Percentiles rank a stretch among this genome's conserved stretches.
These are phyloP conservation scores for Bonia amplexicaulis DNA, from an alignment of 176 grass and related monocot species.

Conservation along the genomic window DNA sequence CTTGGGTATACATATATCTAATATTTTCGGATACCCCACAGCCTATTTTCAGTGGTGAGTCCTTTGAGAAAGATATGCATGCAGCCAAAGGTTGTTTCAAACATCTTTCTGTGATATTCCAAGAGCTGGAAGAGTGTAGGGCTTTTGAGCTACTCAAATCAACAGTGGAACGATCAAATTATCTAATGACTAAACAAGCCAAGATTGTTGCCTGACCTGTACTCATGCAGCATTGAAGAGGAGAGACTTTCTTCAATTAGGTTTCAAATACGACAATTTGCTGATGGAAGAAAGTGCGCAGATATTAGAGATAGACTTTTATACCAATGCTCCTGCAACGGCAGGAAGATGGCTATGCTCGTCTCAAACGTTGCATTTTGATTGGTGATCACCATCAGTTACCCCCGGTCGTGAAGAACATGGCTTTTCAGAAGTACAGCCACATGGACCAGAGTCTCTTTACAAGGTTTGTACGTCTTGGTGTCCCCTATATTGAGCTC, in stretches of 20 bases:
- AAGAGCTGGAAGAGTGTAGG: constrained; percentile 97
- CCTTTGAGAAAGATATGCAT: constrained; percentile 91
- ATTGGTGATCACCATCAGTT: constrained; percentile 98
- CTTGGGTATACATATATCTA: no score
- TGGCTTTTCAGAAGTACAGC: constrained; percentile 99
- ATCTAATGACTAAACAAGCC: constrained; percentile 97
- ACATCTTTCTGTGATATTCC: constrained; percentile 91
- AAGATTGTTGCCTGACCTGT: constrained; percentile 99
- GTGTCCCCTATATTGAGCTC: constrained; percentile 96
- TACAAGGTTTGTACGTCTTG: constrained; percentile 89
- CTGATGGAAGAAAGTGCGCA: constrained; percentile 99
- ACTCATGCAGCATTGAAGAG: constrained; percentile 95
- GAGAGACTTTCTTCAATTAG: constrained; percentile 91
- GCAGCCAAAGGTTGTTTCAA: constrained; percentile 91
- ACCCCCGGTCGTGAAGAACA: constrained; percentile 96
- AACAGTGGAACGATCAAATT: constrained; percentile 91
- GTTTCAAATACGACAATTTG: constrained; percentile 97
- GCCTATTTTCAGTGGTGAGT: constrained; percentile 75
- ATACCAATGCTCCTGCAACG: constrained; percentile 93
- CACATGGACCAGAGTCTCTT: constrained; percentile 98
- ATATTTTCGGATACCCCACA: constrained; percentile 49
- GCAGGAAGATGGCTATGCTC: constrained; percentile 93
- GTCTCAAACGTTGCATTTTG: constrained; percentile 90
- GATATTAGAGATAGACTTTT: constrained; percentile 96
- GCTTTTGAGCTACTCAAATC: constrained; percentile 96